phyloP scores from a whole-genome alignment of 31 red algal species.

The Endocladia muricata region DNA sequence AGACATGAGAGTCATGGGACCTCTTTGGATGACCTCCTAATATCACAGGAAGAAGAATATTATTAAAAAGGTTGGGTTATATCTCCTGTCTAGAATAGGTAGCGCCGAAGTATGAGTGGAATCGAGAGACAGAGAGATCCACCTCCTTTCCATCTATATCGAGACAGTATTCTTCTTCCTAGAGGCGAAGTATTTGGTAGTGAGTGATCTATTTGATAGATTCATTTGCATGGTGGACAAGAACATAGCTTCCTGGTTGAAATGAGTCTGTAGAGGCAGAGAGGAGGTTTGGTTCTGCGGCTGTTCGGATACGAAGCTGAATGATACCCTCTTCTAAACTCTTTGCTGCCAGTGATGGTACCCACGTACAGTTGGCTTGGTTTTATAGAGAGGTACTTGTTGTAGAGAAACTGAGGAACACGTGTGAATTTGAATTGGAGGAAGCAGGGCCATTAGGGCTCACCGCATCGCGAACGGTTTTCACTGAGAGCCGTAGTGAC shows the following conservation, averaged over 20 bases:
- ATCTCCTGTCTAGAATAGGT: not conserved
- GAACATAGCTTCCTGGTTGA: not conserved
- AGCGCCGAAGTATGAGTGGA: not conserved
- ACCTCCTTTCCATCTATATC: not conserved
- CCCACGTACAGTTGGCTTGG: constrained; percentile 22
- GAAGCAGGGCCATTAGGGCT: constrained; percentile 5
- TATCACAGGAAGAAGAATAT: not conserved
- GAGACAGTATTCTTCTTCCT: not conserved
- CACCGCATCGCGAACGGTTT: constrained; percentile 39
- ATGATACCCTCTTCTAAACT: constrained; percentile 7
- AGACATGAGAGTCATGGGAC: not conserved
- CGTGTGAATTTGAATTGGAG: not conserved
- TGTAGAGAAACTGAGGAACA: not conserved
- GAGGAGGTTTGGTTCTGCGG: not conserved
- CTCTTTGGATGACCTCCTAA: not conserved
- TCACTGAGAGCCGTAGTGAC: constrained; percentile 15
- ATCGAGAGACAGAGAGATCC: not conserved
- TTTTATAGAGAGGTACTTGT: not conserved
- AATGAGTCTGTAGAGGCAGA: not conserved
- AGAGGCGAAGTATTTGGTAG: not conserved
- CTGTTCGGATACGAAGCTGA: not conserved
- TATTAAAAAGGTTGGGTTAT: not conserved
- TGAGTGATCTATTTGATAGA: not conserved
- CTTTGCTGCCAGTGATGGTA: not conserved
- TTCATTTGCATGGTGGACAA: not conserved